A percentile compares a stretch with the other conserved stretches of the same genome.
Conservation (phyloP, 1,284 basidiomycete genomes). For the Veloboletus limbatus region DNA sequence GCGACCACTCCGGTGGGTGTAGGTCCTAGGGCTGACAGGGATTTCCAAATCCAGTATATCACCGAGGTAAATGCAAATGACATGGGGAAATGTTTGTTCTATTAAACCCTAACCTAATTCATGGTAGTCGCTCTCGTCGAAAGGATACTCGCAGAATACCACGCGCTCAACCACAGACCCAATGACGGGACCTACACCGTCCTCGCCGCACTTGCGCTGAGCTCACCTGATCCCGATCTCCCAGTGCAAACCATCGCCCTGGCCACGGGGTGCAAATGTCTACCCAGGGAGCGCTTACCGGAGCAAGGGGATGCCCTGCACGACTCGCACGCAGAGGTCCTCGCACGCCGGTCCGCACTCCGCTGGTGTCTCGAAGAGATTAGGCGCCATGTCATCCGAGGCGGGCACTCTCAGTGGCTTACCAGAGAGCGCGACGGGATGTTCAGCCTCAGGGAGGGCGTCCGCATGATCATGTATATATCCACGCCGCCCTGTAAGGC, state of each 20-base stretch:
- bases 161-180: conserved; percentile 44
- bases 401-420: conserved; percentile 46
- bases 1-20: too few species aligned
- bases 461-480: conserved; percentile 71
- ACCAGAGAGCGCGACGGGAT: conserved; percentile 34
- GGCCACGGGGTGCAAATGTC: conserved; percentile 85
- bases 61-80: too few species aligned
- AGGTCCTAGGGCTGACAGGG: too few species aligned
- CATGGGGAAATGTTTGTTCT: too few species aligned
- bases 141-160: conserved; percentile 43
- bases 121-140: conserved; percentile 28
- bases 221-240: conserved; percentile 11
- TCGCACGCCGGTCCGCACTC: conserved; percentile 76
- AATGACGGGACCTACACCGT: conserved; percentile 55
- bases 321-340: conserved; percentile 88
- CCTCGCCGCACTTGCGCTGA: conserved; percentile 58
- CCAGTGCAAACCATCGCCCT: conserved; percentile 60
- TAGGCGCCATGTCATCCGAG: conserved; percentile 29
- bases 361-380: conserved; percentile 83
- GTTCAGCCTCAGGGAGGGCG: conserved; percentile 50
- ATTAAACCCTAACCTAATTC: too few species aligned
- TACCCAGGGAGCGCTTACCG: conserved; percentile 66
- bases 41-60: too few species aligned
- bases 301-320: conserved; percentile 79
- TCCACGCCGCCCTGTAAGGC: conserved; percentile 85